Conservation (phyloP, 805 yeast genomes). For the Cyberlindnera sargentensis region DNA sequence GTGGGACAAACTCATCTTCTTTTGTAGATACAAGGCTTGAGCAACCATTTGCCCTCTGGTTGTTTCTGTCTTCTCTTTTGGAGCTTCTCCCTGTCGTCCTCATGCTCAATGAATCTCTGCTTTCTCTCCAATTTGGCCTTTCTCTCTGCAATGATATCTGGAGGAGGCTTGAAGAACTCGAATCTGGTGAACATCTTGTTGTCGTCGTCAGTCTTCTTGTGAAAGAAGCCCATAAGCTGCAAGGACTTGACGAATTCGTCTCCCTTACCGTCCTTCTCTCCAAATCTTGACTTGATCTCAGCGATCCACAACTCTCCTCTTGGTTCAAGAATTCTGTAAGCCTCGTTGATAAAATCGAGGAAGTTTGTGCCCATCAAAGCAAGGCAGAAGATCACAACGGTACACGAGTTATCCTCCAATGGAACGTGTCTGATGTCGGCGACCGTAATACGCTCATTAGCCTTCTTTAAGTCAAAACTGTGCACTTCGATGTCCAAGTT, state of each 20-base stretch:
- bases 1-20: conserved; percentile 41
- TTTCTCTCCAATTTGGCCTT: conserved; percentile 54
- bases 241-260: conserved; percentile 76
- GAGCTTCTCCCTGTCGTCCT: conserved; percentile 53
- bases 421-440: conserved; percentile 95
- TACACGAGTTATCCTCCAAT: conserved; percentile 66
- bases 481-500: conserved; percentile 58
- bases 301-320: conserved; percentile 97
- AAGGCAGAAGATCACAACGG: conserved; percentile 87
- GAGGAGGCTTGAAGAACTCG: conserved; percentile 85
- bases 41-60: conserved; percentile 82
- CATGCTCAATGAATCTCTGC: conserved; percentile 64
- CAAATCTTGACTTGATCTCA: conserved; percentile 88
- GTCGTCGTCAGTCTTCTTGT: conserved; percentile 74
- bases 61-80: conserved; percentile 43
- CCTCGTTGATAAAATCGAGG: conserved; percentile 85
- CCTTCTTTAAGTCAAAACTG: conserved; percentile 86
- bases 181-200: conserved; percentile 94
- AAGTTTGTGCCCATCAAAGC: conserved; percentile 98
- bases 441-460: conserved; percentile 88
- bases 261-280: conserved; percentile 67
- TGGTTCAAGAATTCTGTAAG: conserved; percentile 78
- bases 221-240: conserved; percentile 77
- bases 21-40: conserved; percentile 95
- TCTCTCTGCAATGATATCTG: conserved; percentile 56